Evolutionary conservation across 1,284 basidiomycete species (phyloP).

Genomic region (Tremellales sp.): DNA sequence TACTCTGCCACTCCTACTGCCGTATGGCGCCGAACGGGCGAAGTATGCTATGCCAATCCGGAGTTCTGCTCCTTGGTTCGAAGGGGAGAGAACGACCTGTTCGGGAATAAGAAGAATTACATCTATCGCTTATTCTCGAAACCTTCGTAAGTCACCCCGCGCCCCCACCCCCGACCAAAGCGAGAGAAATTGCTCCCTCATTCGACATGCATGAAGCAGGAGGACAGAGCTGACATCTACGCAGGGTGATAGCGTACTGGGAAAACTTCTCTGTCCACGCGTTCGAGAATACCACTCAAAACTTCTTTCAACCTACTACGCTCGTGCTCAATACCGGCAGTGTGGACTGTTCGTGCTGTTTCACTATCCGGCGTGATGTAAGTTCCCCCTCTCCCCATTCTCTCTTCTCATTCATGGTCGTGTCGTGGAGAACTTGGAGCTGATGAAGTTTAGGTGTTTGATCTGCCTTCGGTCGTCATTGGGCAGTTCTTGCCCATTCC

Average conservation of each 20-base stretch:
- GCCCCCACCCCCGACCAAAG: too few species aligned
- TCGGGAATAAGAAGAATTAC: conserved; percentile 65
- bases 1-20: conserved; percentile 98
- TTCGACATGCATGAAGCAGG: background rate
- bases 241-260: conserved; percentile 73
- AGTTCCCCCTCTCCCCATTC: conserved; percentile 48
- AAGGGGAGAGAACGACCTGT: conserved; percentile 77
- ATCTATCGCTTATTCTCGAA: conserved; percentile 91
- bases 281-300: conserved; percentile 91
- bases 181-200: too few species aligned
- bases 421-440: background rate
- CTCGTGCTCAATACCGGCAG: conserved; percentile 53
- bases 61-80: conserved; percentile 94
- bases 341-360: conserved; percentile 84
- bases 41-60: conserved; percentile 91
- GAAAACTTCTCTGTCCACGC: conserved; percentile 92
- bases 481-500: conserved; percentile 55
- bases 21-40: conserved; percentile 97
- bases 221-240: background rate
- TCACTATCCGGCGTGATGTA: conserved; percentile 84
- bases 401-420: background rate
- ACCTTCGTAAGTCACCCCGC: conserved; percentile 54
- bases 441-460: conserved; percentile 36
- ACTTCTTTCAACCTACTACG: conserved; percentile 87
- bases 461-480: conserved; percentile 72